phyloP scores from a whole-genome alignment of 371 early-diverging fungal genomes.

The Nosema muscidifuracis region DNA sequence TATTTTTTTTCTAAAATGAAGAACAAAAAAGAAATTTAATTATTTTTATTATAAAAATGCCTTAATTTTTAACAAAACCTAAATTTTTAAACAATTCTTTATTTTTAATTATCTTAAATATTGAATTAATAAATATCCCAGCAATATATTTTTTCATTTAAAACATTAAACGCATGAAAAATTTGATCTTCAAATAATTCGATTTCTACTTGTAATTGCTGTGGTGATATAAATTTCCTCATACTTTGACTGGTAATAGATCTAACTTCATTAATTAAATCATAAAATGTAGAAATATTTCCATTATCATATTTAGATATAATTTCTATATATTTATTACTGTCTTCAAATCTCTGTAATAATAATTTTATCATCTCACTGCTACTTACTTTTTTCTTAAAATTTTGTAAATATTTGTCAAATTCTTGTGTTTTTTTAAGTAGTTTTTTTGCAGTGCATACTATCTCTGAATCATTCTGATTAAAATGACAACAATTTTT shows the following conservation, averaged over 20 bases:
- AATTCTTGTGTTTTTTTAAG: slow-evolving; percentile 7
- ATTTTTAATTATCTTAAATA: no score
- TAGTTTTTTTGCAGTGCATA: slow-evolving; percentile 6
- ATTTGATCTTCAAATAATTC: background rate
- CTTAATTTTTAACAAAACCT: no score
- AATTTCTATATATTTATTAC: background rate
- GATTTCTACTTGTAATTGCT: background rate
- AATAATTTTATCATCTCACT: slow-evolving; percentile 5
- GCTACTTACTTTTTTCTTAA: background rate
- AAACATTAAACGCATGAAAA: slow-evolving; percentile 15
- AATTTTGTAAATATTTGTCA: background rate
- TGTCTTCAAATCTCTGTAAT: slow-evolving; percentile 11
- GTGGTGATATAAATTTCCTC: slow-evolving; percentile 25
- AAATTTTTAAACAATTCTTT: no score
- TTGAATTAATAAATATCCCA: background rate
- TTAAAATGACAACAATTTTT: slow-evolving; percentile 39
- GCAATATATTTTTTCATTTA: background rate
- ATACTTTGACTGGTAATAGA: slow-evolving; percentile 33
- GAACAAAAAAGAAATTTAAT: no score
- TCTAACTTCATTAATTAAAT: slow-evolving; percentile 16
- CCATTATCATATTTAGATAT: background rate
- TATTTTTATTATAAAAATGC: no score
- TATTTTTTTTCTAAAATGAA: no score
- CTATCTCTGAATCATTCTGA: slow-evolving; percentile 19
- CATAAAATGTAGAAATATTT: slow-evolving; percentile 26